Conservation (phyloP, 2,329 filamentous ascomycete species). For the Alternaria gansuensis region DNA sequence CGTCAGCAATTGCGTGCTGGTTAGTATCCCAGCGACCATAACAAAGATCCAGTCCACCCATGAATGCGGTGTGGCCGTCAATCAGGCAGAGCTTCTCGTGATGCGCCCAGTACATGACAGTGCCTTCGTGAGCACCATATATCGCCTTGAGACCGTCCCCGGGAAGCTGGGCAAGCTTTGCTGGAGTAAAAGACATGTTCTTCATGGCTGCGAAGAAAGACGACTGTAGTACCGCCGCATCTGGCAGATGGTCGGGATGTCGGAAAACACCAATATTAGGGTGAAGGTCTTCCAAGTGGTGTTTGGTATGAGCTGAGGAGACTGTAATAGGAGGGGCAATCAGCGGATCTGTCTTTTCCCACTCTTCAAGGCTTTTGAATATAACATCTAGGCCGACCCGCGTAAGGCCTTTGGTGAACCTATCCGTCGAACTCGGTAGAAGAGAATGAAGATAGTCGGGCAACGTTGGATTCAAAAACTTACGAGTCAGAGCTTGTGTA, state of each 20-base stretch:
- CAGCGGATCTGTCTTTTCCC: slow-evolving; percentile 58
- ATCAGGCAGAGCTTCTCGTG: slow-evolving; percentile 90
- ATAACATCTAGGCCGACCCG: slow-evolving; percentile 55
- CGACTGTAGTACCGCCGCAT: slow-evolving; percentile 71
- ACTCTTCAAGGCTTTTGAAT: slow-evolving; percentile 57
- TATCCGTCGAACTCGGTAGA: slow-evolving; percentile 53
- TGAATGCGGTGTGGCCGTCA: slow-evolving; percentile 82
- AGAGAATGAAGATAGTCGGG: slow-evolving; percentile 57
- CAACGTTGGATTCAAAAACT: slow-evolving; percentile 59
- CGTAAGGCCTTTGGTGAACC: slow-evolving; percentile 53
- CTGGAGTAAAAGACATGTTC: slow-evolving; percentile 64
- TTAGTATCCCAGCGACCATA: slow-evolving; percentile 90
- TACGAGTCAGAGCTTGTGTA: slow-evolving; percentile 79
- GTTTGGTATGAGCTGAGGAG: slow-evolving; percentile 78
- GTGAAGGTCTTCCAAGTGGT: slow-evolving; percentile 77
- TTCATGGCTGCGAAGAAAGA: slow-evolving; percentile 65
- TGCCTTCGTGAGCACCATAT: slow-evolving; percentile 82
- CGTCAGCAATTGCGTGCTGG: slow-evolving; percentile 84
- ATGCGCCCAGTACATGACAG: slow-evolving; percentile 90
- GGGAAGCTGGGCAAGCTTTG: slow-evolving; percentile 70
- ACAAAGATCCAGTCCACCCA: slow-evolving; percentile 88
- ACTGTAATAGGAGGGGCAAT: slow-evolving; percentile 60
- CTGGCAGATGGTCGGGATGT: slow-evolving; percentile 87
- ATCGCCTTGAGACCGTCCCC: slow-evolving; percentile 77
- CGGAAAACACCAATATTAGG: slow-evolving; percentile 88